Percentiles rank a stretch among this genome's conserved stretches.
Evolutionary conservation across 495 filamentous ascomycete species (phyloP).

Genomic region (Geoglossum glabrum): DNA sequence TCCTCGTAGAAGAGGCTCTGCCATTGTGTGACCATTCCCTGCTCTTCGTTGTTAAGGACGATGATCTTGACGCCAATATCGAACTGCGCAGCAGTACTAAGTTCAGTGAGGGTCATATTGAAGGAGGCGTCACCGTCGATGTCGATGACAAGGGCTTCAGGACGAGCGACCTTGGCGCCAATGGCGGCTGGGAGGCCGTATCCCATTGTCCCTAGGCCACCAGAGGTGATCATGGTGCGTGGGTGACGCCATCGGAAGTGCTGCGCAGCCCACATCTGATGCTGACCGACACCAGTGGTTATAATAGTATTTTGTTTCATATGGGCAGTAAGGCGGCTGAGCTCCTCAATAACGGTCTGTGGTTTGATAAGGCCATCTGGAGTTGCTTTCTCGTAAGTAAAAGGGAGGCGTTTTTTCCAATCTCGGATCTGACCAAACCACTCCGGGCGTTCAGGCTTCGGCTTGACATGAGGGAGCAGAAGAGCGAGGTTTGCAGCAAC

Average conservation of each 20-base stretch:
- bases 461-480: constrained; percentile 48
- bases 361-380: constrained; percentile 64
- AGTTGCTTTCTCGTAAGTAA: constrained; percentile 54
- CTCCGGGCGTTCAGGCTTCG: constrained; percentile 42
- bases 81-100: constrained; percentile 79
- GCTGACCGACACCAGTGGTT: constrained; percentile 80
- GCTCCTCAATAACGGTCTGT: constrained; percentile 63
- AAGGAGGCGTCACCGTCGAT: constrained; percentile 96
- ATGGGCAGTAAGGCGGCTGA: constrained; percentile 50
- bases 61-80: constrained; percentile 85
- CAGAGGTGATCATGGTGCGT: constrained; percentile 76
- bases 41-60: constrained; percentile 87
- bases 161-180: constrained; percentile 77
- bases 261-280: constrained; percentile 95
- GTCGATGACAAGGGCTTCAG: constrained; percentile 73
- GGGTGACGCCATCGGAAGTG: constrained; percentile 82
- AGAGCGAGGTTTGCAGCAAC: constrained; percentile 46
- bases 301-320: constrained; percentile 69
- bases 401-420: constrained; percentile 76
- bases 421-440: constrained; percentile 77
- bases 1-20: constrained; percentile 87
- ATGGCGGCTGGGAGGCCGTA: constrained; percentile 84
- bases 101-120: constrained; percentile 84
- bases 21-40: constrained; percentile 96
- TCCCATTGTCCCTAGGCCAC: constrained; percentile 89